A percentile compares a stretch with the other conserved stretches of the same genome.
These are phyloP conservation scores for Russula emetica DNA, from an alignment of 768 basidiomycete species.

Conservation along the genomic window DNA sequence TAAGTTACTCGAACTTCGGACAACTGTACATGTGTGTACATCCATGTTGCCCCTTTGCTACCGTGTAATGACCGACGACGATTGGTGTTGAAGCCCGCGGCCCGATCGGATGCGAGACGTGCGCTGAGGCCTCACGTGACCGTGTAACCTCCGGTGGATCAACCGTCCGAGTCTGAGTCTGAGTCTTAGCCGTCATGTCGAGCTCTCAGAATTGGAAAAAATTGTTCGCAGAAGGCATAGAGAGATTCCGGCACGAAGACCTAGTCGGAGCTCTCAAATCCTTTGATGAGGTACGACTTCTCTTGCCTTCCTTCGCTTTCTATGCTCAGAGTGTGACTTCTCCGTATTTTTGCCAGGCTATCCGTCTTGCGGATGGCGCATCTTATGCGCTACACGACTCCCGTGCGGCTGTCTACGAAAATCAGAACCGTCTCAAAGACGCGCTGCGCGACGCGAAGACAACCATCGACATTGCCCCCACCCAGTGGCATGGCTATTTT, in stretches of 20 bases:
- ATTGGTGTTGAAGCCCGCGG: too few species aligned
- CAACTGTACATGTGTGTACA: too few species aligned
- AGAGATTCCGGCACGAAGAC: conserved; percentile 7
- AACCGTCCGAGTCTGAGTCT: too few species aligned
- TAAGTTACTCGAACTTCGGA: too few species aligned
- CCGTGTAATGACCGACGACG: too few species aligned
- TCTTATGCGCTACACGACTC: conserved; percentile 57
- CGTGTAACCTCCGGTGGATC: too few species aligned
- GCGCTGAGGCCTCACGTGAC: too few species aligned
- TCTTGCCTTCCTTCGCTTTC: neutral
- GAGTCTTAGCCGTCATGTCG: conserved; percentile 4
- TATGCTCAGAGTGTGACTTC: neutral
- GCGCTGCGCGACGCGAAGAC: conserved; percentile 66
- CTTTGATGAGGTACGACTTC: conserved; percentile 11
- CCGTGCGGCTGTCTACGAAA: conserved; percentile 67
- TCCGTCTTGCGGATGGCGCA: conserved; percentile 11
- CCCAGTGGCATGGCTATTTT: conserved; percentile 72
- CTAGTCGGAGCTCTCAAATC: conserved; percentile 7
- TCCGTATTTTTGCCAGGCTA: conserved; percentile 3
- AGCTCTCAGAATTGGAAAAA: conserved; percentile 12
- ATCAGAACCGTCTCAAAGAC: conserved; percentile 54
- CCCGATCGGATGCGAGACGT: too few species aligned
- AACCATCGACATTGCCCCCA: conserved; percentile 63
- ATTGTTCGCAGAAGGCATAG: conserved; percentile 11
- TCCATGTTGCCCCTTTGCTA: too few species aligned